Evolutionary conservation across 306 rosid genomes (phyloP).

Genomic region (Lathyrus aphaca): DNA sequence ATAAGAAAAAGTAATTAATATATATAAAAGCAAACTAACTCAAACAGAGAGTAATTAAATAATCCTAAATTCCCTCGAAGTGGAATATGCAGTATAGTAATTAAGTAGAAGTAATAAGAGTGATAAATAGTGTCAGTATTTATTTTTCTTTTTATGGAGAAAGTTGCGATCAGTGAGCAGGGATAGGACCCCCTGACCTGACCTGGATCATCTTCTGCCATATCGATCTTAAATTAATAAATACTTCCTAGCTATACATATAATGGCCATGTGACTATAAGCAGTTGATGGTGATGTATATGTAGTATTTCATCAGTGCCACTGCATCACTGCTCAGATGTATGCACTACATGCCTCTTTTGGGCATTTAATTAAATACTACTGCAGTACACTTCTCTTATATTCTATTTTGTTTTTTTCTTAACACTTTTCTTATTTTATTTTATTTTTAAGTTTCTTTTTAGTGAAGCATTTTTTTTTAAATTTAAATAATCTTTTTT

Average conservation of each 20-base stretch:
- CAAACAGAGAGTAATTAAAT: not conserved
- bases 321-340: slow-evolving; percentile 35
- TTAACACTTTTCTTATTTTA: too few species aligned
- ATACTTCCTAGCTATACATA: not conserved
- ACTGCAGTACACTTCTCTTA: slow-evolving; percentile 7
- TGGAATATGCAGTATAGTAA: slow-evolving; percentile 2
- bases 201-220: not conserved
- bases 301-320: slow-evolving; percentile 7
- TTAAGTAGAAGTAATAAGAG: not conserved
- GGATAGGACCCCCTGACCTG: slow-evolving; percentile 31
- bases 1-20: not conserved
- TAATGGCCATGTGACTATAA: slow-evolving; percentile 40
- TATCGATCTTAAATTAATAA: slow-evolving; percentile 9
- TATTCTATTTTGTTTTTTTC: not conserved
- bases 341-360: slow-evolving; percentile 25
- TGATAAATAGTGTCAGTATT: slow-evolving; percentile 25
- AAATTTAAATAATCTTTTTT: too few species aligned
- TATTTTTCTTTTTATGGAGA: slow-evolving; percentile 14
- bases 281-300: slow-evolving; percentile 41
- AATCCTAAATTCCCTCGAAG: slow-evolving; percentile 1
- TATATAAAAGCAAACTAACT: not conserved
- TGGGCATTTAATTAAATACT: slow-evolving; percentile 35
- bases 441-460: too few species aligned
- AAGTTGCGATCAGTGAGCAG: slow-evolving; percentile 28
- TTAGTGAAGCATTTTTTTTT: too few species aligned